Base-by-base conservation (phyloP, 345 rosid genomes). In the Acer yangbiense region DNA sequence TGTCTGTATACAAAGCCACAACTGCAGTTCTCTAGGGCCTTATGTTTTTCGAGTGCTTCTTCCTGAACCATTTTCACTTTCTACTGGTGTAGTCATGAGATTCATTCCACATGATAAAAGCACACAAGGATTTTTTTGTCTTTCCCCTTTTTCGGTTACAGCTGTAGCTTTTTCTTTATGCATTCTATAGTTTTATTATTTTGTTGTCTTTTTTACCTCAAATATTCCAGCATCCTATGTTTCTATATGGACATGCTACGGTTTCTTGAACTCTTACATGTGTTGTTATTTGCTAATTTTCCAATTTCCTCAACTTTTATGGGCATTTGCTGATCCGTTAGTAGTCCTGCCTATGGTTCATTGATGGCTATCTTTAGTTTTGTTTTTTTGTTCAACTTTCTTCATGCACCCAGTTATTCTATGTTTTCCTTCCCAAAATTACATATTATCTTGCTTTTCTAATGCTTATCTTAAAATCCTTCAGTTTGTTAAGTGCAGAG, bases 41-140 rank as follows among this genome's bases (percentile, higher is more conserved):
- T 48, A 17, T 20, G 48, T n/a, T 23, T 43, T 63, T 46, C 60
- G 9, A 25, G 12, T n/a, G 60, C 60, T 68, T 68, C 72, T 11
- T 58, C 20, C 8, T n/a, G 46, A 57, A 72, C 16, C 41, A 39
- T 13, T 14, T 39, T n/a, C 39, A 7, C 7, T 3, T 20, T 60
- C 20, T 23, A 25, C 68, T 41, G 68, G 14, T 73, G 41, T 11
- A 14, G 68, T 73, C 68, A 61, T 73, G 39, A 61, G 41, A 43
- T 61, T 23, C 7, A 41, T 29, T 3, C 9, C 75, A 39, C 21
- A 43, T 60, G 9, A 73, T 73, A 4, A 17, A 39, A 57, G 7
- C 29, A 14, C 16, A 20, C 13, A 0, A 60, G 21, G 35, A 41
- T 35, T 12, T 44, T 20, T 41, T 39, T 7, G 3, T 13, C 20